A percentile compares a stretch with the other conserved stretches of the same genome.
Conservation (phyloP, 2,329 filamentous ascomycete species). For the Sporothrix schenckii region DNA sequence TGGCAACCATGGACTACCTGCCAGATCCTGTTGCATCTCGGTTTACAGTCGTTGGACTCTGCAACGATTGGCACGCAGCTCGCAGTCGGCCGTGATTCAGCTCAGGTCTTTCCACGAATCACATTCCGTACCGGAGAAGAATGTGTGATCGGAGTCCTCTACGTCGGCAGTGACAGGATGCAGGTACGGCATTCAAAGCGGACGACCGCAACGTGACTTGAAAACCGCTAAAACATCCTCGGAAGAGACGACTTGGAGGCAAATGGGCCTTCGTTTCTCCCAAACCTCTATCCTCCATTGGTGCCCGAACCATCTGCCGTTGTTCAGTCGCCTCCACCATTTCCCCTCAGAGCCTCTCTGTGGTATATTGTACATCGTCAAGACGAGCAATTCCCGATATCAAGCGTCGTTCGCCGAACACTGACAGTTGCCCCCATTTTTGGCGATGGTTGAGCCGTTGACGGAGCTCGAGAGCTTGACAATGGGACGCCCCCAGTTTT, state of each 20-base stretch:
- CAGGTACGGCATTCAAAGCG: neutral
- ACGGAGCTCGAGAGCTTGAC: neutral
- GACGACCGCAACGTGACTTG: neutral
- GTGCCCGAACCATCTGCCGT: neutral
- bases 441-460: neutral
- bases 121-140: neutral
- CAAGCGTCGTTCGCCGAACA: too few species aligned
- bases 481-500: neutral
- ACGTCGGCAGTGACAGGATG: neutral
- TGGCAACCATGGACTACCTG: neutral
- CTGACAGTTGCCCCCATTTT: neutral
- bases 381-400: neutral
- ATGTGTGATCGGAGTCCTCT: neutral
- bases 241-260: neutral
- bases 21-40: neutral
- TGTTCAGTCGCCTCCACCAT: neutral
- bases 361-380: neutral
- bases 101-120: neutral
- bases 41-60: neutral
- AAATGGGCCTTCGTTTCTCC: conserved; percentile 1
- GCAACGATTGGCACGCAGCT: neutral
- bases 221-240: neutral
- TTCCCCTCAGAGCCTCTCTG: neutral
- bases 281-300: too few species aligned
- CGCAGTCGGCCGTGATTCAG: neutral